Base-by-base conservation (phyloP, 2,329 filamentous ascomycete species). In the Calycina marina region DNA sequence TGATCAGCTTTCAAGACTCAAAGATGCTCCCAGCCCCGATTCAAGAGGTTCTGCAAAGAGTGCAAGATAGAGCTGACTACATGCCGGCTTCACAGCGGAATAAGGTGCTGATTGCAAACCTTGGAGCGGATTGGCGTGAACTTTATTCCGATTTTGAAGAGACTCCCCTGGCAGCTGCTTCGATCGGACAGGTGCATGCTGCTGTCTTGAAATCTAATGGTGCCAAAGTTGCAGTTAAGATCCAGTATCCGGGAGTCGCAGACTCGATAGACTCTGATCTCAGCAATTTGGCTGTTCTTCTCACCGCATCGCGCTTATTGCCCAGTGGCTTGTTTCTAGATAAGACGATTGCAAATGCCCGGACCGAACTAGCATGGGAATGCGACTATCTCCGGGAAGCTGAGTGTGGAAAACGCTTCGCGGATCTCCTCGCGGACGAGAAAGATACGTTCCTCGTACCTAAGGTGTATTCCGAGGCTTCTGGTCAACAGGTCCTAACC, bases 1-100 rank as follows among this genome's bases (percentile, higher is more conserved):
- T 96, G 80, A 79, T 98, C 65, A 94, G 85, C 54, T 90, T 98
- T 51, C 90, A 98, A 62, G 90, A 98, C 58, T 75, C 83, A 22
- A 96, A 93, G 56, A 85, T 94, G 74, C 69, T 98, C 6, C 90
- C 90, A 0, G 72, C 70, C 1, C 72, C 82, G 1, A 85, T 98
- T 30, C 83, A 92, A 43, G 72, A 88, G 48, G 84, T 98, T 2
- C 62, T 98, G 9, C 85, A 93, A 52, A 76, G 92, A 4, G 90
- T 98, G 0, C 90, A 98, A 53, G 90, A 98, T 54, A 77, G 83
- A 35, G 90, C 90, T 24, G 88, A 98, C 56, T 98, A 96, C 56
- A 98, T 98, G 90, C 90, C 90, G 1, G 70, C 83, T 2, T 93
- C 77, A 54, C 90, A 98, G 55, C 77, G 90, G 8, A 77, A 98